Evolutionary conservation across 2,329 filamentous ascomycete species (phyloP).

Genomic region (Fusarium compactum): DNA sequence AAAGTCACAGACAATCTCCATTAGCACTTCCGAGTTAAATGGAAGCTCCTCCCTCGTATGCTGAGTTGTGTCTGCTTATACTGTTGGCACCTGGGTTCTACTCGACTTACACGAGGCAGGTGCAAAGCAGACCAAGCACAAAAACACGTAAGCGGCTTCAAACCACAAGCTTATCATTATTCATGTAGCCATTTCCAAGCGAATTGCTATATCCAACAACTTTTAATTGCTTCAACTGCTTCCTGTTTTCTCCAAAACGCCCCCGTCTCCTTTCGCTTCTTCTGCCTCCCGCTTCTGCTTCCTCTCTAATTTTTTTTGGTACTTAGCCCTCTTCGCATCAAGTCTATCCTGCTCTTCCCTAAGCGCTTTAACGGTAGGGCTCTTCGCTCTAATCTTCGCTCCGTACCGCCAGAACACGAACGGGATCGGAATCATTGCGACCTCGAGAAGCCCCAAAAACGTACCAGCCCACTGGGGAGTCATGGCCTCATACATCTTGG

Average conservation of each 20-base stretch:
- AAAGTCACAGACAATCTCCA: not conserved
- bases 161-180: not conserved
- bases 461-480: constrained; percentile 85
- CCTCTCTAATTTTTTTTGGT: constrained; percentile 44
- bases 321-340: constrained; percentile 50
- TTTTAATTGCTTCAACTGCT: constrained; percentile 4
- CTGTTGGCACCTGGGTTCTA: not conserved
- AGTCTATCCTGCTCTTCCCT: constrained; percentile 58
- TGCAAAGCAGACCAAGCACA: not conserved
- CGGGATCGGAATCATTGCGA: constrained; percentile 81
- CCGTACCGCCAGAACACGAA: constrained; percentile 79
- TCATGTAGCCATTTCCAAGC: not conserved
- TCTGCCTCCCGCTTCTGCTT: constrained; percentile 18
- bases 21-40: not conserved
- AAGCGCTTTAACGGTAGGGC: constrained; percentile 60
- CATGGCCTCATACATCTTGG: constrained; percentile 76
- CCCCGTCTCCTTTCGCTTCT: constrained; percentile 7
- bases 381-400: constrained; percentile 64
- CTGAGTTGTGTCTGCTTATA: not conserved
- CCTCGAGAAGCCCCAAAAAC: constrained; percentile 78
- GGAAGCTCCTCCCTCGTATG: not conserved
- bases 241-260: constrained; percentile 19
- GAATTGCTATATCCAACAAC: not conserved
- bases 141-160: not conserved
- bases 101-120: not conserved